Percentiles rank a stretch among this genome's conserved stretches.
These are phyloP conservation scores for Phycomyces blakesleeanus DNA, from an alignment of 192 early-diverging fungal species.

Conservation along the genomic window DNA sequence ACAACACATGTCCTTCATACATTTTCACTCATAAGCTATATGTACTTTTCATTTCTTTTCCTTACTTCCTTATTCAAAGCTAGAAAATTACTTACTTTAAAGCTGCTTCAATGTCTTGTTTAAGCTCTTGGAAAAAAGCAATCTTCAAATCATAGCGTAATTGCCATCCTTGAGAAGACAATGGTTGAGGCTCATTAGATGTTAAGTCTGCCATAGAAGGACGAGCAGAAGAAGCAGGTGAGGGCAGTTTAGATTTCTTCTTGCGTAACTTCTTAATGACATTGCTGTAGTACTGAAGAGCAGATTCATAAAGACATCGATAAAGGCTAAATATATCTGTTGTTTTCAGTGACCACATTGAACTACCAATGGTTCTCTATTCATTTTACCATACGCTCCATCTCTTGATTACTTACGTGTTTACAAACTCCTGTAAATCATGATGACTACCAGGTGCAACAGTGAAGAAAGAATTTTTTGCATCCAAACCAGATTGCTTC, in stretches of 20 bases:
- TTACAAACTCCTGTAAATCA: conserved; percentile 61
- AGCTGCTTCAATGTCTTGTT: conserved; percentile 58
- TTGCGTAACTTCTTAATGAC: conserved; percentile 68
- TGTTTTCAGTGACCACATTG: no score
- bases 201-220: conserved; percentile 21
- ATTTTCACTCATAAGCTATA: background rate
- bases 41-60: background rate
- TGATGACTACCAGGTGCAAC: conserved; percentile 42
- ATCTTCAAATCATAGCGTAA: conserved; percentile 79
- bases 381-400: background rate
- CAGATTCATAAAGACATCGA: conserved; percentile 60
- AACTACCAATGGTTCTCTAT: no score
- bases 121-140: conserved; percentile 57
- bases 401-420: conserved; percentile 45
- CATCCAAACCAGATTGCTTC: conserved; percentile 64
- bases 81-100: conserved; percentile 38
- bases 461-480: conserved; percentile 64
- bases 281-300: conserved; percentile 73
- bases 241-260: conserved; percentile 62
- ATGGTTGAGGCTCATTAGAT: conserved; percentile 31
- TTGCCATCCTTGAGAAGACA: conserved; percentile 66
- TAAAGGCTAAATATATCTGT: conserved; percentile 48
- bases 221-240: conserved; percentile 33
- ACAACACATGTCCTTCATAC: conserved; percentile 60
- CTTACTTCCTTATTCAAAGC: background rate